Evolutionary conservation across 345 rosid species (phyloP).

Genomic region (Diplotaxis tenuifolia): DNA sequence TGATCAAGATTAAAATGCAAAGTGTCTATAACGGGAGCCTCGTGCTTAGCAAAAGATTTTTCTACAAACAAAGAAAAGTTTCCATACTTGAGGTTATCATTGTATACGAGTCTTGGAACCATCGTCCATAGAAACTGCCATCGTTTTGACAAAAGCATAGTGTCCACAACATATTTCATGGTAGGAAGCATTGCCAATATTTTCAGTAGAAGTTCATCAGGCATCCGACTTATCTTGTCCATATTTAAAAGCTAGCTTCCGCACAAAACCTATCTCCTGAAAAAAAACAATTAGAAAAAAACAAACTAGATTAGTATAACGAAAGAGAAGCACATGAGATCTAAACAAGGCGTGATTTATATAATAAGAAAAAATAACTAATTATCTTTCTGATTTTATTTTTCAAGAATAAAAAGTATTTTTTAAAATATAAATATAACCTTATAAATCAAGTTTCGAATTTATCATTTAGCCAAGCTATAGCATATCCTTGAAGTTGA

Average conservation of each 20-base stretch:
- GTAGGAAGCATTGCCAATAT: constrained; percentile 8
- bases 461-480: neutral
- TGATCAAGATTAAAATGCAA: neutral
- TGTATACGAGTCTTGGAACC: neutral
- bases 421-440: neutral
- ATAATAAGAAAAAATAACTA: neutral
- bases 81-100: neutral
- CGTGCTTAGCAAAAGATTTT: neutral
- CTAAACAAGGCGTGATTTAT: neutral
- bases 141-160: constrained; percentile 22
- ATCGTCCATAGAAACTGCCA: constrained; percentile 20
- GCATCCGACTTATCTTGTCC: constrained; percentile 8
- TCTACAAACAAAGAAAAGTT: constrained; percentile 9
- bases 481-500: neutral
- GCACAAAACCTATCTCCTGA: neutral
- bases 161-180: constrained; percentile 8
- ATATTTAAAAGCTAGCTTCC: neutral
- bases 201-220: constrained; percentile 1
- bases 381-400: neutral
- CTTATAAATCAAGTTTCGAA: neutral
- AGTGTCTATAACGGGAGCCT: constrained; percentile 1
- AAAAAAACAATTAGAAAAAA: neutral
- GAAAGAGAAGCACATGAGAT: neutral
- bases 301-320: neutral
- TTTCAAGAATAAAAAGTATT: neutral